These are phyloP conservation scores for Chlorociboria aeruginascens DNA, from an alignment of 495 filamentous ascomycete species.

Conservation along the genomic window DNA sequence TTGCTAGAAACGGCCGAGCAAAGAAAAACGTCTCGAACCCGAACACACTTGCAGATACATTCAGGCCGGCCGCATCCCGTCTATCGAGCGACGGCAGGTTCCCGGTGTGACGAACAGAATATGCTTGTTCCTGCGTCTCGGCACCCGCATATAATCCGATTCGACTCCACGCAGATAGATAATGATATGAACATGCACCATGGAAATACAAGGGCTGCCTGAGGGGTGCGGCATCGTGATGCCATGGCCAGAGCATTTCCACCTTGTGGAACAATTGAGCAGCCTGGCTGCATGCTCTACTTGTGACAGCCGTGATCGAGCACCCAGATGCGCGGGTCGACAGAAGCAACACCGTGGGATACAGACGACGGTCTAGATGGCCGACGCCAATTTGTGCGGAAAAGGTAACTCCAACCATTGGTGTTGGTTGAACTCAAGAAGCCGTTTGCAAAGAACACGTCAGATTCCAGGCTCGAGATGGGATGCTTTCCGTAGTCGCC, in stretches of 20 bases:
- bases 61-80: slow-evolving; percentile 2
- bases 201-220: too few species aligned
- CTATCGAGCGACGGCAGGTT: slow-evolving; percentile 3
- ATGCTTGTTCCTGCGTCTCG: slow-evolving; percentile 1
- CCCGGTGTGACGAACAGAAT: neutral
- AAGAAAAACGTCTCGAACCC: neutral
- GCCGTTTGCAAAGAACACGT: too few species aligned
- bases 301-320: neutral
- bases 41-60: neutral
- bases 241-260: neutral
- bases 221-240: neutral
- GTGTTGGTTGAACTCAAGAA: too few species aligned
- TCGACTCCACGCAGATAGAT: neutral
- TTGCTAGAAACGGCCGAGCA: neutral
- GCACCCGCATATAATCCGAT: neutral
- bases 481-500: too few species aligned
- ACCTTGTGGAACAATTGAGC: neutral
- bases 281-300: slow-evolving; percentile 1
- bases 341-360: too few species aligned
- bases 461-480: too few species aligned
- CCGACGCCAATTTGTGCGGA: neutral
- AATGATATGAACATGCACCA: neutral
- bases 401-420: too few species aligned
- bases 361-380: slow-evolving; percentile 5
- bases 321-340: neutral